Evolutionary conservation across 2,329 filamentous ascomycete genomes (phyloP).

Genomic region (Camillea tinctor): DNA sequence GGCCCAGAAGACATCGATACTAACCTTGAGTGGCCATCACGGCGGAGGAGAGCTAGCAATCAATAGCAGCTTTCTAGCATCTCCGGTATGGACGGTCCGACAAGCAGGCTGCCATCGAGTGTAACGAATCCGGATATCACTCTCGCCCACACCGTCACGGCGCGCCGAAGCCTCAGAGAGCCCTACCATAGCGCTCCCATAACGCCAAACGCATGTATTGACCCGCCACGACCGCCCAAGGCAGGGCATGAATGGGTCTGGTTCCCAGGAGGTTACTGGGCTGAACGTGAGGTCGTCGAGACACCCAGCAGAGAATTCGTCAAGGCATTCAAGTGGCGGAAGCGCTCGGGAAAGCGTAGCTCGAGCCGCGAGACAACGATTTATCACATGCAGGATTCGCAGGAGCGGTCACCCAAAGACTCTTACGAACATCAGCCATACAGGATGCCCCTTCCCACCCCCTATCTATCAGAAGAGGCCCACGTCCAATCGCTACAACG

Average conservation of each 20-base stretch:
- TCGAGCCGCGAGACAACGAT: slow-evolving; percentile 15
- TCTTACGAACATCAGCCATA: not conserved
- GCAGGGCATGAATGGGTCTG: slow-evolving; percentile 61
- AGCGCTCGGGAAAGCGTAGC: slow-evolving; percentile 32
- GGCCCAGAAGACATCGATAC: slow-evolving; percentile 17
- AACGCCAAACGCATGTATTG: slow-evolving; percentile 33
- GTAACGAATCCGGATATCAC: slow-evolving; percentile 6
- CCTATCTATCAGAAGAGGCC: slow-evolving; percentile 4
- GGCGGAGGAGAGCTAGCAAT: slow-evolving; percentile 14
- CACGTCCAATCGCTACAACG: not conserved
- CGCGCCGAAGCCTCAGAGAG: slow-evolving; percentile 16
- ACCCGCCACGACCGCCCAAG: slow-evolving; percentile 55
- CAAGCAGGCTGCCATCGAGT: slow-evolving; percentile 23
- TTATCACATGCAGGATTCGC: slow-evolving; percentile 13
- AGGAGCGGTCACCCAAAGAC: slow-evolving; percentile 9
- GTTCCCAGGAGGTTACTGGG: slow-evolving; percentile 63
- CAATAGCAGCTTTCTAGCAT: slow-evolving; percentile 27
- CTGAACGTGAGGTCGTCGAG: slow-evolving; percentile 48
- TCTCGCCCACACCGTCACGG: slow-evolving; percentile 1
- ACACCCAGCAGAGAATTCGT: slow-evolving; percentile 30
- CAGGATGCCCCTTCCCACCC: slow-evolving; percentile 14
- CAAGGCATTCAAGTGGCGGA: slow-evolving; percentile 42
- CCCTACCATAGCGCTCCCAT: slow-evolving; percentile 10
- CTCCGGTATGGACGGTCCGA: slow-evolving; percentile 29
- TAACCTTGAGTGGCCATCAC: slow-evolving; percentile 17